These are phyloP conservation scores for Phytopythium ostracodes DNA, from an alignment of 352 stramenopile genomes.

Conservation along the genomic window DNA sequence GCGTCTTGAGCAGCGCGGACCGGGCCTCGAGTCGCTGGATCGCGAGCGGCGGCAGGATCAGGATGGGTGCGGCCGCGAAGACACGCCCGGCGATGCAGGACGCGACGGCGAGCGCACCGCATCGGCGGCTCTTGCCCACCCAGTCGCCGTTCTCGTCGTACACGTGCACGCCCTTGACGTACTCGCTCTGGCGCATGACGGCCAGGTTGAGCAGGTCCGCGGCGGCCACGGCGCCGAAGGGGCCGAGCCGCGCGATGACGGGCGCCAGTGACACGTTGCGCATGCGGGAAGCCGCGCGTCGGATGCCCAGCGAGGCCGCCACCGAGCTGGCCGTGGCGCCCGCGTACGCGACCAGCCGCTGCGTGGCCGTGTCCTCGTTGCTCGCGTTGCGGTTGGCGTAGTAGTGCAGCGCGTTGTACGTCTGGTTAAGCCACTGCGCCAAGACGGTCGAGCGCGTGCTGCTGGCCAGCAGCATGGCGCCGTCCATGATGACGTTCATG, in stretches of 20 bases:
- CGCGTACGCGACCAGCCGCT: slow-evolving; percentile 66
- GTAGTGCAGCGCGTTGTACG: slow-evolving; percentile 89
- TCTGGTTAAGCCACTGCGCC: slow-evolving; percentile 87
- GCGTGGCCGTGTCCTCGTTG: slow-evolving; percentile 73
- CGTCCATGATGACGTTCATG: slow-evolving; percentile 84
- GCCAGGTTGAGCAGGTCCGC: slow-evolving; percentile 83
- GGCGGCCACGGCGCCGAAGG: slow-evolving; percentile 77
- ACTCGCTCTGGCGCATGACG: slow-evolving; percentile 86
- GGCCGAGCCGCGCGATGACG: slow-evolving; percentile 57
- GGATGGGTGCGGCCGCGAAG: slow-evolving; percentile 76
- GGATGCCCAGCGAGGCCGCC: slow-evolving; percentile 66
- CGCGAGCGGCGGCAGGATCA: slow-evolving; percentile 66
- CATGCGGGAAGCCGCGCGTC: slow-evolving; percentile 44
- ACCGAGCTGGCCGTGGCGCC: slow-evolving; percentile 75
- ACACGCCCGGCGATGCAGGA: slow-evolving; percentile 77
- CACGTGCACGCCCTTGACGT: slow-evolving; percentile 70
- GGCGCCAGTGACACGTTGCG: slow-evolving; percentile 42
- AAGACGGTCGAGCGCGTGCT: slow-evolving; percentile 64
- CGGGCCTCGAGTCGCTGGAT: slow-evolving; percentile 52
- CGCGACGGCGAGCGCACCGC: slow-evolving; percentile 61
- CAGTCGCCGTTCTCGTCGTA: slow-evolving; percentile 79
- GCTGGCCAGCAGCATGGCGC: slow-evolving; percentile 73
- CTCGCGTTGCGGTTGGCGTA: slow-evolving; percentile 87
- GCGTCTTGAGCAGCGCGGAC: slow-evolving; percentile 26
- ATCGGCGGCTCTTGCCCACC: slow-evolving; percentile 72